Evolutionary conservation across 495 filamentous ascomycete species (phyloP), one percentile per base, ranked within the genome.

Genomic region (Penicillium egyptiacum): DNA sequence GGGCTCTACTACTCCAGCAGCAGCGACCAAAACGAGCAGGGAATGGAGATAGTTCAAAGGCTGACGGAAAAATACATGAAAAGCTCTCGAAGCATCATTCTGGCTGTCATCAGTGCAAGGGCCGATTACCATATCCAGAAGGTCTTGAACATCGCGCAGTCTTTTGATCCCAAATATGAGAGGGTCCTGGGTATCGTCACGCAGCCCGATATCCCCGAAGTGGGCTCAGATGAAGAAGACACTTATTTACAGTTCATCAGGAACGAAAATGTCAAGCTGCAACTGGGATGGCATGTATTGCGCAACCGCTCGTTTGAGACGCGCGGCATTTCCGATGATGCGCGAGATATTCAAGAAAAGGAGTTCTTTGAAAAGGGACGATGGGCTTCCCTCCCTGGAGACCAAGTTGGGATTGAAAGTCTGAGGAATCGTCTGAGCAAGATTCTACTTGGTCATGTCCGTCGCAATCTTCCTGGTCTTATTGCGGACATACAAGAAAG

Each of bases 241-340:
- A 61, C 62, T 6, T 90, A 79, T 58, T 50, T 89, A 0, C 63
- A 76, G 0, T 72, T 89, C 0, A 79, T 85, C 1, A 65, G 70
- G 26, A 92, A 91, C 57, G 72, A 81, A 28, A 80, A 90, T 49
- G 70, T 86, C 16, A 67, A 62, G 19, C 82, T 92, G 46, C 71
- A 79, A 22, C 79, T 90, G 3, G 88, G 86, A 4, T 91, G 86
- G 86, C 85, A 90, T 67, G 80, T 86, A 3, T 65, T 92, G 22
- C 81, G 81, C 8, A 90, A 89, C 58, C 75, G 81, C 3, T 65
- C 65, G 6, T 82, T 80, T 52, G 66, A 78, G 10, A 77, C 81
- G 41, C 28, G 58, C 2, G 44, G 63, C 0, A 22, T 63, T 3
- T 60, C 66, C 1, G 58, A 69, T 20, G 53, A 70, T n/a, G 64